Evolutionary conservation across 1,284 basidiomycete genomes (phyloP).

Genomic region (Pseudozyma hubeiensis): DNA sequence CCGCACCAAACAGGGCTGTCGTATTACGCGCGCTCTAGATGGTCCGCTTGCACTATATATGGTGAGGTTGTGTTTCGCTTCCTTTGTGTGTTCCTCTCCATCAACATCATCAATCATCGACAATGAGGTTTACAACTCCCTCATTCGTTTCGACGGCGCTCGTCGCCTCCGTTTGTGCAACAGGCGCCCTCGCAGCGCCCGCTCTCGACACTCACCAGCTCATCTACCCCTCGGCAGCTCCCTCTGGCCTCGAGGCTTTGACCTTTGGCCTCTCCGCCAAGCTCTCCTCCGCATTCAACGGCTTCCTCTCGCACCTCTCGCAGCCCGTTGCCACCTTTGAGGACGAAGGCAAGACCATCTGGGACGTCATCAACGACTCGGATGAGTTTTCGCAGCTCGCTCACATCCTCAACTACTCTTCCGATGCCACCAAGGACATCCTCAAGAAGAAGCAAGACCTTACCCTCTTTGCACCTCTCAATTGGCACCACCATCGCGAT

Average conservation of each 20-base stretch:
- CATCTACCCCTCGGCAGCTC: conserved; percentile 9
- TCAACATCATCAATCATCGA: not conserved
- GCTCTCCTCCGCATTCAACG: conserved; percentile 25
- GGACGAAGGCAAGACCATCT: conserved; percentile 46
- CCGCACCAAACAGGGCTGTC: not conserved
- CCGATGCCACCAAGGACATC: conserved; percentile 53
- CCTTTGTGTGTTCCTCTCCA: not conserved
- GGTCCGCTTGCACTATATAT: conserved; percentile 2
- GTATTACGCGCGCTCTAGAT: conserved; percentile 3
- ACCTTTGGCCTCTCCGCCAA: conserved; percentile 31
- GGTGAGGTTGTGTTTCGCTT: not conserved
- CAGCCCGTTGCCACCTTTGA: conserved; percentile 6
- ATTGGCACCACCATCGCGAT: conserved; percentile 53
- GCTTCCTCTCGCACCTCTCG: conserved; percentile 13
- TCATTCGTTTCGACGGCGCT: conserved; percentile 12
- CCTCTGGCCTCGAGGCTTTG: conserved; percentile 26
- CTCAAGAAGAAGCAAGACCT: conserved; percentile 46
- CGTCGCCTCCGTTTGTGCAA: conserved; percentile 15
- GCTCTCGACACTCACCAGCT: conserved; percentile 28
- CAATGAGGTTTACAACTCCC: conserved; percentile 26
- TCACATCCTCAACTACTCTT: conserved; percentile 58
- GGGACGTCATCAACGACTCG: conserved; percentile 50
- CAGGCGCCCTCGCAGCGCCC: conserved; percentile 21
- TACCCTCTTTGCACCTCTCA: conserved; percentile 58
- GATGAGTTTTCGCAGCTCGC: conserved; percentile 54